Conservation (phyloP, 1,139 yeast species). For the Neolecta irregularis region DNA sequence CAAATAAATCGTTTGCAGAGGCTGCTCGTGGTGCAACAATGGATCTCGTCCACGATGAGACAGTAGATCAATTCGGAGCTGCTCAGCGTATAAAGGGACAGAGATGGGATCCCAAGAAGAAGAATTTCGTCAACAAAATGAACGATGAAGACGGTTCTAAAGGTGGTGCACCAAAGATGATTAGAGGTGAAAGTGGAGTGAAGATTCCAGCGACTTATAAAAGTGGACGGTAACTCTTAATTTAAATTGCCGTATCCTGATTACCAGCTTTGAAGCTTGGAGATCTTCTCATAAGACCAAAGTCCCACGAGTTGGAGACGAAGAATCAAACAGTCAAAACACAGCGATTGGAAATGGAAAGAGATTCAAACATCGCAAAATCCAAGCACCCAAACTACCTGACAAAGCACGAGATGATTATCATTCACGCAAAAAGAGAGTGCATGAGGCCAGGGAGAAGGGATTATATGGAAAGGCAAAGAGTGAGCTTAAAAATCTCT, state of each 20-base stretch:
- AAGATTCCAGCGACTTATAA: conserved; percentile 82
- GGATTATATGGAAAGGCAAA: conserved; percentile 31
- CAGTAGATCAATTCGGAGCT: conserved; percentile 24
- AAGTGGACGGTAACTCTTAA: conserved; percentile 47
- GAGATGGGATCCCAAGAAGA: conserved; percentile 85
- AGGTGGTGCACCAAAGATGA: conserved; percentile 37
- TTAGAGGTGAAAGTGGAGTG: conserved; percentile 90
- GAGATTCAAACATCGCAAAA: conserved; percentile 40
- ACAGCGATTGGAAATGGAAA: conserved; percentile 24
- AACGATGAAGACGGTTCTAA: conserved; percentile 15
- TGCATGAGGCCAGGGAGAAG: conserved; percentile 59
- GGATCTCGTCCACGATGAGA: conserved; percentile 68
- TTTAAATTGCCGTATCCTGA: conserved; percentile 79
- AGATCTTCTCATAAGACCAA: conserved; percentile 40
- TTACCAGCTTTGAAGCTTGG: conserved; percentile 34
- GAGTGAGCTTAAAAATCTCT: conserved; percentile 49
- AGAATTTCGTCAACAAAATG: conserved; percentile 16
- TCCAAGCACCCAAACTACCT: conserved; percentile 73
- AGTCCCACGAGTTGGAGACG: conserved; percentile 16
- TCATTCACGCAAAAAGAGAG: conserved; percentile 68
- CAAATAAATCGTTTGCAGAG: conserved; percentile 50
- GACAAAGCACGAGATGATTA: conserved; percentile 82
- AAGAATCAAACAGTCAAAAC: conserved; percentile 22
- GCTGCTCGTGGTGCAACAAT: conserved; percentile 76
- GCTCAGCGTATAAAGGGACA: conserved; percentile 51